Evolutionary conservation across 1,284 basidiomycete genomes (phyloP).

Genomic region (Caloboletus firmus): DNA sequence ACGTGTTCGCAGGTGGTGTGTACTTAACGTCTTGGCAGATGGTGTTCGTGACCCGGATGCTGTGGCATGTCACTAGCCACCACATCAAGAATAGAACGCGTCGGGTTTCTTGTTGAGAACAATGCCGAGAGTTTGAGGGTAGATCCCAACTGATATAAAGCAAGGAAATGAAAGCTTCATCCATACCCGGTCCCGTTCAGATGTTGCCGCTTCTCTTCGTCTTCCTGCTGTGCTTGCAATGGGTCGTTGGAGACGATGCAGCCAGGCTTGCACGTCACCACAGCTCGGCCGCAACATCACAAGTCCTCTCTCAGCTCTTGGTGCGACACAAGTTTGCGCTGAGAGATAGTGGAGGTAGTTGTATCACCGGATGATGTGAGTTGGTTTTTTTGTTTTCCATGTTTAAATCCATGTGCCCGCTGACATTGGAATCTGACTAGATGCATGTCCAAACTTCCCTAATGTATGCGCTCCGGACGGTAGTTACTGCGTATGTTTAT

Average conservation of each 20-base stretch:
- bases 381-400: not conserved
- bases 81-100: not conserved
- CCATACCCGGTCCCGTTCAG: not conserved
- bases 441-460: constrained; percentile 25
- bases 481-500: constrained; percentile 21
- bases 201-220: constrained; percentile 13
- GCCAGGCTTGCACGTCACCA: not conserved
- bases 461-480: constrained; percentile 20
- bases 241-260: constrained; percentile 2
- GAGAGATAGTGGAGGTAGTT: constrained; percentile 12
- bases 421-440: constrained; percentile 5
- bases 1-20: not conserved
- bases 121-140: not conserved
- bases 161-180: not conserved
- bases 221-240: constrained; percentile 5
- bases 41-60: not conserved
- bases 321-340: constrained; percentile 10
- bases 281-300: not conserved
- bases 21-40: not conserved
- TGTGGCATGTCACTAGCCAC: not conserved
- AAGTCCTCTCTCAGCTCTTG: constrained; percentile 20
- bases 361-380: constrained; percentile 23
- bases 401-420: not conserved
- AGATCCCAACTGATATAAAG: constrained; percentile 8
- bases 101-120: not conserved